Evolutionary conservation across 805 yeast species (phyloP), one percentile per base, ranked within the genome.

Genomic region (Myxozyma neglecta): DNA sequence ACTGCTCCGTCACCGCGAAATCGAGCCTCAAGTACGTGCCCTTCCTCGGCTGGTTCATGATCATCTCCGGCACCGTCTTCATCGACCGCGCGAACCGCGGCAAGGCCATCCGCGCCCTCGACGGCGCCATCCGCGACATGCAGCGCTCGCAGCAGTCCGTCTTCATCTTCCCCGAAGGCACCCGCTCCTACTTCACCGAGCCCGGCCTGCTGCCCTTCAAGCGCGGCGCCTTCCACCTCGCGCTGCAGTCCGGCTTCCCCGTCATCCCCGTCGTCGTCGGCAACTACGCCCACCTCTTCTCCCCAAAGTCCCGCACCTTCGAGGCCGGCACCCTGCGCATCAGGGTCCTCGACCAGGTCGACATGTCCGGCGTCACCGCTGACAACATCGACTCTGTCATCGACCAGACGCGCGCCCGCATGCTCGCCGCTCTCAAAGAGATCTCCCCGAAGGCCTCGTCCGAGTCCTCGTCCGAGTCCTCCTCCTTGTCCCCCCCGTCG

Each of bases 191-290:
- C 66, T 76, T 88, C 10, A 75, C 83, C 29, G 80, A 80, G 40
- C 86, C 96, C 54, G 84, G 80, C 3, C 76, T 94, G 73, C 80
- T 90, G 53, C 96, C 96, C 0, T 90, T 94, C 78, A 94, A 94
- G 76, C 94, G 94, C 73, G 99, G 99, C 58, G 97, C 98, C 0
- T 94, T 94, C 85, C 97, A 94, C 75, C 81, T 94, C 71, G 99
- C 99, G 7, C 88, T 89, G 65, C 96, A 91, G 75, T 96, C 96
- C 6, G 85, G 84, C 46, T 85, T 93, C 42, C 98, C 98, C 18
- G 80, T 94, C 54, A 84, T 94, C 29, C 99, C 99, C 8, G 79
- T 88, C 54, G 96, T 90, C 13, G 91, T 90, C 9, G 84, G 93
- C 37, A 94, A 94, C 77, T 89, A 96, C 57, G 85, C 96, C 3